Evolutionary conservation across 2,329 filamentous ascomycete species (phyloP).

Genomic region (Chaetomium olivaceum): DNA sequence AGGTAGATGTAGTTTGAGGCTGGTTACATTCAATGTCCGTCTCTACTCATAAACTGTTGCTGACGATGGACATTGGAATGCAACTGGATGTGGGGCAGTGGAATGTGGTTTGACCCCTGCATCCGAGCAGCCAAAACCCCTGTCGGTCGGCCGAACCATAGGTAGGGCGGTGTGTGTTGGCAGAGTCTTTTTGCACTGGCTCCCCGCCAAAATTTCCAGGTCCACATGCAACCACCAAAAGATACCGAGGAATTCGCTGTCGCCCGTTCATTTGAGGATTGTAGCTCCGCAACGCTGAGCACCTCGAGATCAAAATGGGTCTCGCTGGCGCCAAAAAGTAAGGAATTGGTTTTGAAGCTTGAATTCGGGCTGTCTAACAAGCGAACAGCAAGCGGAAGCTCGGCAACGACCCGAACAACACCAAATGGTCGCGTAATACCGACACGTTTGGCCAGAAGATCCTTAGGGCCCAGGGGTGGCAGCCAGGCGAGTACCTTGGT

Average conservation of each 20-base stretch:
- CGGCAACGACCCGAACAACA: slow-evolving; percentile 92
- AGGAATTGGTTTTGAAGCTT: slow-evolving; percentile 27
- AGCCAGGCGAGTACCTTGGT: slow-evolving; percentile 79
- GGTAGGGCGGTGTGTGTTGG: slow-evolving; percentile 27
- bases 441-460: slow-evolving; percentile 86
- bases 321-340: slow-evolving; percentile 69
- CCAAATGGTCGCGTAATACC: slow-evolving; percentile 82
- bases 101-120: background rate
- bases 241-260: background rate
- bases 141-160: background rate
- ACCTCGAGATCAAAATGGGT: slow-evolving; percentile 54
- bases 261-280: slow-evolving; percentile 1
- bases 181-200: slow-evolving; percentile 27
- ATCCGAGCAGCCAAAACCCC: slow-evolving; percentile 3
- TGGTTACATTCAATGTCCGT: slow-evolving; percentile 13
- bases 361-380: slow-evolving; percentile 26
- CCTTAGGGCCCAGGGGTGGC: slow-evolving; percentile 85
- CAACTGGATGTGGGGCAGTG: background rate
- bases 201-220: slow-evolving; percentile 31
- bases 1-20: background rate
- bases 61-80: background rate
- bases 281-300: slow-evolving; percentile 26
- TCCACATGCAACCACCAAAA: slow-evolving; percentile 5
- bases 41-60: too few species aligned
- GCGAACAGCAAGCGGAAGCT: slow-evolving; percentile 61